These are phyloP conservation scores for Beauveria australis DNA, from an alignment of 2,329 filamentous ascomycete species.

Conservation along the genomic window DNA sequence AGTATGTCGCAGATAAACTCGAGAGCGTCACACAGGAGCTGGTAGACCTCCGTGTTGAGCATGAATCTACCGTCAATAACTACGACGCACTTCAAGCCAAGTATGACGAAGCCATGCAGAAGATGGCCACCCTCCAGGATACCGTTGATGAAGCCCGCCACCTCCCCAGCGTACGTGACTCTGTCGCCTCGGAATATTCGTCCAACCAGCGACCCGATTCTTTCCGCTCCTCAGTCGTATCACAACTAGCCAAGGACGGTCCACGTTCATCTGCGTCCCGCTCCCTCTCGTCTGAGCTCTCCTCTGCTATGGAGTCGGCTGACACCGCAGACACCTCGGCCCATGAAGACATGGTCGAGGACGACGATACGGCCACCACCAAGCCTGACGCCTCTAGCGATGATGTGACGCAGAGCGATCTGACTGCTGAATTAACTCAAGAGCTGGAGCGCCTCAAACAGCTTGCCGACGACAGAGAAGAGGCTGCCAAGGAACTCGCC, in stretches of 20 bases:
- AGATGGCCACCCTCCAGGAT: constrained; percentile 79
- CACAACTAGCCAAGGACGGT: constrained; percentile 60
- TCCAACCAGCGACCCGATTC: constrained; percentile 57
- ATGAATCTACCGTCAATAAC: constrained; percentile 74
- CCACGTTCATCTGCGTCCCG: constrained; percentile 64
- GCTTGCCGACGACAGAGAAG: constrained; percentile 68
- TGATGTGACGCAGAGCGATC: constrained; percentile 28
- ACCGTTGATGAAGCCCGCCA: constrained; percentile 71
- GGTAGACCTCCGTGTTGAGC: constrained; percentile 80
- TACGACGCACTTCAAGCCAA: constrained; percentile 76
- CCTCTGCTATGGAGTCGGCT: constrained; percentile 72
- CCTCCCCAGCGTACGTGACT: constrained; percentile 44
- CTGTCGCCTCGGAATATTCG: constrained; percentile 45
- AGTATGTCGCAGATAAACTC: constrained; percentile 85
- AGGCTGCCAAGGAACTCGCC: constrained; percentile 62
- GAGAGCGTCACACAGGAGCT: constrained; percentile 88
- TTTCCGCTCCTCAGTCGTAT: constrained; percentile 74
- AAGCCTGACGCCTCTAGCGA: constrained; percentile 33
- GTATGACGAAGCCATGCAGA: constrained; percentile 81
- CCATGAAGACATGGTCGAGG: constrained; percentile 41
- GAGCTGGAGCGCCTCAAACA: constrained; percentile 66
- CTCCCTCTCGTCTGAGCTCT: constrained; percentile 90
- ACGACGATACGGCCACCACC: constrained; percentile 35
- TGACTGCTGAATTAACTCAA: constrained; percentile 35
- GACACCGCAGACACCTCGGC: constrained; percentile 51